phyloP scores from a whole-genome alignment of 192 early-diverging fungal species.

The Nowakowskiella sp. region DNA sequence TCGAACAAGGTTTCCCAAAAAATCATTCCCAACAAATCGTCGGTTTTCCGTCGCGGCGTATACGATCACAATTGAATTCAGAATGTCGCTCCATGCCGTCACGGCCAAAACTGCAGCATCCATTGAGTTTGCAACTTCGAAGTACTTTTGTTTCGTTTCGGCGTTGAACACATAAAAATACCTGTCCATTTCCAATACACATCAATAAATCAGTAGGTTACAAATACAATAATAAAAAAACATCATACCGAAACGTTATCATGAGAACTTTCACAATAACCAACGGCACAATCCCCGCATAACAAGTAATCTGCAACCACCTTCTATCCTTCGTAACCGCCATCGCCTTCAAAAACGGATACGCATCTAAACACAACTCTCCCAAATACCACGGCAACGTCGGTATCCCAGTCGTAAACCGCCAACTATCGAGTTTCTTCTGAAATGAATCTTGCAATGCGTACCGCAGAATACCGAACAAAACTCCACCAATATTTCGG shows the following conservation, averaged over 20 bases:
- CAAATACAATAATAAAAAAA: too few relatives aligned
- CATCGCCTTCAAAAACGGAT: background rate
- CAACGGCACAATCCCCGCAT: too few relatives aligned
- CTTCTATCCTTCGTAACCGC: too few relatives aligned
- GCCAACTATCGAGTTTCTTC: background rate
- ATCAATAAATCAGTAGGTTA: too few relatives aligned
- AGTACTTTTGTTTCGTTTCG: background rate
- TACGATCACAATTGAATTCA: background rate
- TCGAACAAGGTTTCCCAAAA: background rate
- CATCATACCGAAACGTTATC: too few relatives aligned
- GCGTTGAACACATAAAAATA: background rate
- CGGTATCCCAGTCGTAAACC: background rate
- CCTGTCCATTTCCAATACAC: too few relatives aligned
- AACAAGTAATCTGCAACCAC: too few relatives aligned
- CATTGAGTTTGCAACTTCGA: background rate
- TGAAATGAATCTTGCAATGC: too few relatives aligned
- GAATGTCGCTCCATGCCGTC: background rate
- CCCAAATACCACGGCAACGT: background rate
- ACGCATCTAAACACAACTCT: background rate
- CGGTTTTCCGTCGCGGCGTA: background rate
- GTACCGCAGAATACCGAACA: background rate
- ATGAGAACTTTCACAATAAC: too few relatives aligned
- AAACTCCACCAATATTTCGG: background rate
- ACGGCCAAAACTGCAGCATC: background rate
- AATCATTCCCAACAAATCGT: background rate